phyloP scores from a whole-genome alignment of 495 filamentous ascomycete genomes.

The Haplographium delicatum region DNA sequence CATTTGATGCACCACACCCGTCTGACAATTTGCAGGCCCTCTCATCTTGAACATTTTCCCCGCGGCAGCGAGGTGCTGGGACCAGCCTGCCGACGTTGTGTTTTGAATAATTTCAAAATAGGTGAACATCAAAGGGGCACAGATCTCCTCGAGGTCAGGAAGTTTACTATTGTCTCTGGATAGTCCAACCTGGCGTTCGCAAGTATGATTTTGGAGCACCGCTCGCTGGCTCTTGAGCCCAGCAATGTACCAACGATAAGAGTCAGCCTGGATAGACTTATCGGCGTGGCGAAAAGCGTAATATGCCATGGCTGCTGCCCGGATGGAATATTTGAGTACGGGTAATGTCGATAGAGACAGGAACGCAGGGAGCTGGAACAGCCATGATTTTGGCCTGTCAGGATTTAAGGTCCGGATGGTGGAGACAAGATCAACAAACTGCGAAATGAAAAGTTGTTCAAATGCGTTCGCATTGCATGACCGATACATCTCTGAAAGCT shows the following conservation, averaged over 20 bases:
- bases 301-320: background rate
- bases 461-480: background rate
- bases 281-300: background rate
- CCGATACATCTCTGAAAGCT: too few relatives aligned
- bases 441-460: background rate
- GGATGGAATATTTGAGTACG: background rate
- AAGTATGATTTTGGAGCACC: too few relatives aligned
- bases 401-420: background rate
- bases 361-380: background rate
- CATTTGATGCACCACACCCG: too few relatives aligned
- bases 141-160: too few relatives aligned
- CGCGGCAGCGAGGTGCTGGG: too few relatives aligned
- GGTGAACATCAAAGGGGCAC: too few relatives aligned
- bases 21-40: too few relatives aligned
- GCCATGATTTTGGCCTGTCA: background rate
- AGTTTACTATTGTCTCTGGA: too few relatives aligned
- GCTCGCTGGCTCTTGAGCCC: background rate
- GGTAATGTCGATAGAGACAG: background rate
- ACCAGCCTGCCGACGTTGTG: too few relatives aligned
- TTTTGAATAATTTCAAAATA: too few relatives aligned
- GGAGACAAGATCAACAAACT: background rate
- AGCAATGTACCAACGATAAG: background rate
- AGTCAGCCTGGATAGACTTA: background rate
- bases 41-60: too few relatives aligned
- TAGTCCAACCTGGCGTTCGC: too few relatives aligned